Base-by-base conservation (phyloP, 768 basidiomycete species). In the Rhizopogon salebrosus region DNA sequence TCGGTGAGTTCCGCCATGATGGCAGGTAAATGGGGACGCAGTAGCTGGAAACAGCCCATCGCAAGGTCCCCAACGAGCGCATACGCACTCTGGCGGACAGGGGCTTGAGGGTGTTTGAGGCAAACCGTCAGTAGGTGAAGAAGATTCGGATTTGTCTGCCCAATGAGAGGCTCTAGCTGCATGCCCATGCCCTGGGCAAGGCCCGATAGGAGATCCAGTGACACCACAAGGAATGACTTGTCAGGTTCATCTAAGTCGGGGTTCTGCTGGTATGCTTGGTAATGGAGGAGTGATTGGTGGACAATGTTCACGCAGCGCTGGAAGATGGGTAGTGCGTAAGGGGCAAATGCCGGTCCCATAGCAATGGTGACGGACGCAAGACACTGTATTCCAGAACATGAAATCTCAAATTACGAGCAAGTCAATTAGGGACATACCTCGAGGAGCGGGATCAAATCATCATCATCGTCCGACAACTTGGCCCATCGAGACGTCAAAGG, bases 51-150 rank as follows among this genome's bases (percentile, higher is more conserved):
- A 73, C 93, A 95, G 40, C 90, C 88, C 83, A 99, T 98, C 3
- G 97, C 95, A 70, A 98, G 80, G 69, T 99, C 97, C 23, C 97
- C 97, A 29, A 99, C 89, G 9, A 99, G 84, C n/a, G 97, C 97
- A 67, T 98, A 97, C 14, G 93, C 94, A 1, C 92, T 95, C 70
- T 98, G 97, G 51, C 95, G 80, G 7, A 99, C 93, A 1, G 94
- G 85, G 10, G 95, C 89, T 68, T 98, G 93, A 22, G 93, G 94
- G 70, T 98, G 94, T 73, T 93, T 93, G 43, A 99, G 73, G 70
- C 95, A 98, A 45, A 91, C 77, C 1, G 89, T 87, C 49, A 99
- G 80, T 54, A 98, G 71, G 50, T 80, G 75, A 43, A 99, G 78
- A 35, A 98, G 77, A 41, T 83, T 87, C 3, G 94, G 95, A 56